Evolutionary conservation across 805 yeast genomes (phyloP).

Genomic region (Martiniozyma abietophila): DNA sequence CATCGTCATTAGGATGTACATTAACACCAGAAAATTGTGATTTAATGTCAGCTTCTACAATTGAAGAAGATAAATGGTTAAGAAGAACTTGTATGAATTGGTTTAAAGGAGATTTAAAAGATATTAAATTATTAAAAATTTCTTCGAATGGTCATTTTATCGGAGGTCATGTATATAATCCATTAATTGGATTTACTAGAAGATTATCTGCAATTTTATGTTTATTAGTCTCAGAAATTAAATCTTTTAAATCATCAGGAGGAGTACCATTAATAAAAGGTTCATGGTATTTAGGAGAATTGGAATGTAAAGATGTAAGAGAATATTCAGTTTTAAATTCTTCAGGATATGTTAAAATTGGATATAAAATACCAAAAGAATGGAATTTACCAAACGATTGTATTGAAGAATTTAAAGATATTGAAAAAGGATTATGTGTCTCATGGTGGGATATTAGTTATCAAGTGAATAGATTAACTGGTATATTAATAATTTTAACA

Average conservation of each 20-base stretch:
- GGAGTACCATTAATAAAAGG: conserved; percentile 1
- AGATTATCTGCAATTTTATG: conserved; percentile 27
- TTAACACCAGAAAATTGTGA: no score
- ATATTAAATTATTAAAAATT: no score
- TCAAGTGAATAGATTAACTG: conserved; percentile 32
- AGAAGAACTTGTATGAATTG: no score
- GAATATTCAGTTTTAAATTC: conserved; percentile 23
- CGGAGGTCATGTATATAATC: conserved; percentile 33
- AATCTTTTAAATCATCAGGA: neutral
- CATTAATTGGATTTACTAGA: conserved; percentile 41
- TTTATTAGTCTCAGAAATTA: neutral
- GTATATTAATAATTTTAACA: conserved; percentile 29
- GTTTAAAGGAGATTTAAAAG: no score
- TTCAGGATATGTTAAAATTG: conserved; percentile 26
- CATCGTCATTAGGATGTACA: no score
- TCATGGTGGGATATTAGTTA: conserved; percentile 50
- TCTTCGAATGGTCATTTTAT: neutral
- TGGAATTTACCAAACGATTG: conserved; percentile 17
- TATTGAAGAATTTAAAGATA: conserved; percentile 9
- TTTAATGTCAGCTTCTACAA: no score
- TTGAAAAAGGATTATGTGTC: conserved; percentile 11
- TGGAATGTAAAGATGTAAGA: conserved; percentile 17
- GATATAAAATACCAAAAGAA: conserved; percentile 17
- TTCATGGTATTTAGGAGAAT: conserved; percentile 2
- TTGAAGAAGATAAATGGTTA: no score